phyloP scores from a whole-genome alignment of 108 stramenopile genomes.

The Chaetoceros muelleri region DNA sequence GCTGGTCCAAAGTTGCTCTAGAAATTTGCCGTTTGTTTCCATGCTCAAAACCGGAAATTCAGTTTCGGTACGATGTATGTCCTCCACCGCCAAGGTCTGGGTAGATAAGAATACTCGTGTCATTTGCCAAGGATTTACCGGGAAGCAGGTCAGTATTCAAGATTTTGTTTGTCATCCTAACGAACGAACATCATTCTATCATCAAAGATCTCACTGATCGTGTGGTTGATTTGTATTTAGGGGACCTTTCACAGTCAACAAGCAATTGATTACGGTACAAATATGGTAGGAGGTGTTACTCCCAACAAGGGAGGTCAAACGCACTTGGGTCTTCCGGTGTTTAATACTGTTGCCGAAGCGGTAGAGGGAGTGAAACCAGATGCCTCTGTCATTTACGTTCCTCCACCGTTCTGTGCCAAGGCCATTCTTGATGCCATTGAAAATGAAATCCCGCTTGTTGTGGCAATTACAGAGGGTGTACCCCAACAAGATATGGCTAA shows the following conservation, averaged over 20 bases:
- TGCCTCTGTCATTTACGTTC: slow-evolving; percentile 98
- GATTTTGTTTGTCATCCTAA: too few relatives aligned
- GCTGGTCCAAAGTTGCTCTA: too few relatives aligned
- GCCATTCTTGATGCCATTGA: slow-evolving; percentile 94
- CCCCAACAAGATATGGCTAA: slow-evolving; percentile 99
- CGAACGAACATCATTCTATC: too few relatives aligned
- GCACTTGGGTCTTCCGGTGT: slow-evolving; percentile 95
- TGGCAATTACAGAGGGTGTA: slow-evolving; percentile 98
- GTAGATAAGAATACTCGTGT: slow-evolving; percentile 94
- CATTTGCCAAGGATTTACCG: slow-evolving; percentile 99
- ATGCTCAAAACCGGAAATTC: too few relatives aligned
- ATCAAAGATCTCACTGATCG: not conserved
- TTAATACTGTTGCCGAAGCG: slow-evolving; percentile 88
- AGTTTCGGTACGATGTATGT: slow-evolving; percentile 39
- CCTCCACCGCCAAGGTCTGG: slow-evolving; percentile 91
- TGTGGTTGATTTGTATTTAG: slow-evolving; percentile 12
- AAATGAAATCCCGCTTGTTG: slow-evolving; percentile 93
- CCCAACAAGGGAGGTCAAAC: slow-evolving; percentile 91
- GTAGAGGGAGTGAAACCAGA: slow-evolving; percentile 81
- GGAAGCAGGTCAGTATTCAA: slow-evolving; percentile 75
- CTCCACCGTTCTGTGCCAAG: slow-evolving; percentile 90
- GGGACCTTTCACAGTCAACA: slow-evolving; percentile 78
- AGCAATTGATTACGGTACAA: slow-evolving; percentile 98
- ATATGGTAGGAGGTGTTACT: slow-evolving; percentile 96
- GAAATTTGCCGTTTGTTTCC: too few relatives aligned